Base-by-base conservation (phyloP, 202 grass and related monocot species). In the Elaeis oleifera region DNA sequence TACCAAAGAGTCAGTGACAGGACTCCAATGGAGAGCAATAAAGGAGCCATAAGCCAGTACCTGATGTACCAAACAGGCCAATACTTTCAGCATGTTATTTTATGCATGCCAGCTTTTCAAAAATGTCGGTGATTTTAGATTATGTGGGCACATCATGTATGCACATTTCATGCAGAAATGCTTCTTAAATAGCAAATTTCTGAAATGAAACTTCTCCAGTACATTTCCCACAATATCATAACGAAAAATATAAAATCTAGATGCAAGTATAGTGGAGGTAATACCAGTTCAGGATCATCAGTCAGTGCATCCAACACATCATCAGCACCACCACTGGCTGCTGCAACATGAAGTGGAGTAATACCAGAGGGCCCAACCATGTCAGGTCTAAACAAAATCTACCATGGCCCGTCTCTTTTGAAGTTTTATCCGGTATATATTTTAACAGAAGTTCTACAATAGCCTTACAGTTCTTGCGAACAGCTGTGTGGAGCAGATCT, bases 291-390 rank as follows among this genome's bases (percentile, higher is more conserved):
- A 79, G 88, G 85, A 81, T 97, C 94, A 76, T 69, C 65, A 13
- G 85, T 92, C 19, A 97, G 75, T 8, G 78, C 94, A 79, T 97
- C 88, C 75, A 97, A 29, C 59, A 97, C 80, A 55, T 72, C 79
- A 54, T 92, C 85, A 69, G 84, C 75, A 61, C 80, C 80, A 66
- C 59, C 67, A 54, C 71, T 86, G 21, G 88, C 74, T 51, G 94
- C 88, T 16, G 88, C 94, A 79, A 85, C 78, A 92, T 97, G 94
- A 48, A 97, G 84, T 0, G 88, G 94, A 50, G 88, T 92, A 74
- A 97, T 62, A 64, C 53, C 71, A 5, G 71, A 88, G 59, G 81
- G 82, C 50, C 88, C 94, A 50, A 26, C 69, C 64, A 73, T 71
- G 84, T 97, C 94, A 50, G 94, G 82, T 73, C 82, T 86, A 72